phyloP scores from a whole-genome alignment of 2,329 filamentous ascomycete genomes.

The Golovinomyces cichoracearum region DNA sequence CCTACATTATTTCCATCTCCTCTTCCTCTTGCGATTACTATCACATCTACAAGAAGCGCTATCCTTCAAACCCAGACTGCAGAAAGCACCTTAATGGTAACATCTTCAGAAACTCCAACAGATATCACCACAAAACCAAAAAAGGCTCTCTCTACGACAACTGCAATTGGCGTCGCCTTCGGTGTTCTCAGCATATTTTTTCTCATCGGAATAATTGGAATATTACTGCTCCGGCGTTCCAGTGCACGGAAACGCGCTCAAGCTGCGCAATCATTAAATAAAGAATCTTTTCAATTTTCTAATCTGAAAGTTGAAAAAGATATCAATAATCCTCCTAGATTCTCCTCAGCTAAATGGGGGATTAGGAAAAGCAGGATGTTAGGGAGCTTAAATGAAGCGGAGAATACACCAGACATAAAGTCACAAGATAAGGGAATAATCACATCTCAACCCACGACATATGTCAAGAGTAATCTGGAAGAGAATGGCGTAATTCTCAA shows the following conservation, averaged over 20 bases:
- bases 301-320: conserved; percentile 7
- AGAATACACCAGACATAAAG: background rate
- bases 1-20: background rate
- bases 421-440: background rate
- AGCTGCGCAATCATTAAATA: conserved; percentile 3
- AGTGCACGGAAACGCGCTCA: conserved; percentile 3
- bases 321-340: background rate
- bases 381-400: background rate
- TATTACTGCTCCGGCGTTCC: conserved; percentile 7
- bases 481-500: background rate
- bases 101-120: background rate
- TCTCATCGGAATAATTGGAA: conserved; percentile 5
- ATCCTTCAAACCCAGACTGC: background rate
- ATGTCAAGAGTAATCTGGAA: background rate
- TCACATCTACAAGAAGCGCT: background rate
- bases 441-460: background rate
- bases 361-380: background rate
- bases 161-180: conserved; percentile 9
- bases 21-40: background rate
- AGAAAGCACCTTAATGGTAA: background rate
- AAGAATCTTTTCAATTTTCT: conserved; percentile 6
- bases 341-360: background rate
- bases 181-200: conserved; percentile 6
- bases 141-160: conserved; percentile 5
- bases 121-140: background rate